These are phyloP conservation scores for Teunomyces barrocoloradensis DNA, from an alignment of 805 yeast genomes.

Conservation along the genomic window DNA sequence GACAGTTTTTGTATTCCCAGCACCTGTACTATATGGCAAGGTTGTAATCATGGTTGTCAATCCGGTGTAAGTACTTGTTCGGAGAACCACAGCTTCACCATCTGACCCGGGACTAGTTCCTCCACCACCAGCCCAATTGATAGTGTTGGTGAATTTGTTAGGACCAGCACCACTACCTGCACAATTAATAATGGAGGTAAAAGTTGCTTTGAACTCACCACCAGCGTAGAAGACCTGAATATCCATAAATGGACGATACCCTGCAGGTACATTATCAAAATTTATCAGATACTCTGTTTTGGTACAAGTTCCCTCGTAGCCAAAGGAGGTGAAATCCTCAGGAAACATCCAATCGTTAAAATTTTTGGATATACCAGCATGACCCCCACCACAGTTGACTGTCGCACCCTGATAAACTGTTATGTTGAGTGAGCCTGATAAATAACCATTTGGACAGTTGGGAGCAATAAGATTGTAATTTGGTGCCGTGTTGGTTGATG, in stretches of 20 bases:
- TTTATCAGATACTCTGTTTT: background rate
- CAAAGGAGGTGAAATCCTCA: background rate
- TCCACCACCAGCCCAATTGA: too few relatives aligned
- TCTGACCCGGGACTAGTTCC: background rate
- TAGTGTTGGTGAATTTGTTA: background rate
- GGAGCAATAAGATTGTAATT: conserved; percentile 7
- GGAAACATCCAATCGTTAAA: conserved; percentile 22
- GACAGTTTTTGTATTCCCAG: background rate
- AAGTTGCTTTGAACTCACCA: background rate
- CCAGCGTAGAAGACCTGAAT: background rate
- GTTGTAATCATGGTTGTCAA: background rate
- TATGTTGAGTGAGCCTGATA: conserved; percentile 19
- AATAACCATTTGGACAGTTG: conserved; percentile 20
- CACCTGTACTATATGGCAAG: background rate
- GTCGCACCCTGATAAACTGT: conserved; percentile 4
- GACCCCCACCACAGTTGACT: conserved; percentile 18
- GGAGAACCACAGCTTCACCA: background rate
- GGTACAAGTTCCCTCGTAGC: conserved; percentile 14
- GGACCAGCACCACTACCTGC: background rate
- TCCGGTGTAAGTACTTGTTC: background rate
- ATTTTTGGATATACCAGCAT: conserved; percentile 16
- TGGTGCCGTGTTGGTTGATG: background rate
- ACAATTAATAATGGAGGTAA: background rate
- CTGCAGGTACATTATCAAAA: conserved; percentile 24
- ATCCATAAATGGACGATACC: conserved; percentile 18